Evolutionary conservation across 1,139 yeast genomes (phyloP).

Genomic region (Insectozyma bohioensis): DNA sequence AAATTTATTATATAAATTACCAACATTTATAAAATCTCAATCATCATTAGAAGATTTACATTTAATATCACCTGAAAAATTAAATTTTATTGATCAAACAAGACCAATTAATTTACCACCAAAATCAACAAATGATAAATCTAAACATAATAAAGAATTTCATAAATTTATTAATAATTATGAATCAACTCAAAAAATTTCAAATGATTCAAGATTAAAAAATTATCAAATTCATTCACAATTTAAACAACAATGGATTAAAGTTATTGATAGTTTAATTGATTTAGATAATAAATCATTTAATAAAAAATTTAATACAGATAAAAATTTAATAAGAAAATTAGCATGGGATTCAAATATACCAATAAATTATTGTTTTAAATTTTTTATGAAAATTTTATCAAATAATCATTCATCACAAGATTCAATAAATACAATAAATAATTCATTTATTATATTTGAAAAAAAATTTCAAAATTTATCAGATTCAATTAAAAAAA

Average conservation of each 20-base stretch:
- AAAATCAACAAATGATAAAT: conserved; percentile 32
- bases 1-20: conserved; percentile 36
- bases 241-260: conserved; percentile 31
- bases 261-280: conserved; percentile 17
- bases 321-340: conserved; percentile 33
- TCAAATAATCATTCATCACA: conserved; percentile 16
- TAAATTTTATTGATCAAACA: conserved; percentile 40
- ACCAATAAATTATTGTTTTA: conserved; percentile 27
- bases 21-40: conserved; percentile 40
- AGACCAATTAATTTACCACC: conserved; percentile 51
- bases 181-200: conserved; percentile 26
- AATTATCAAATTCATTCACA: conserved; percentile 18
- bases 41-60: conserved; percentile 43
- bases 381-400: conserved; percentile 30
- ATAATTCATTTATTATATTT: conserved; percentile 21
- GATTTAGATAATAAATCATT: conserved; percentile 22
- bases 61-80: conserved; percentile 43
- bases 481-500: conserved; percentile 28
- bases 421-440: conserved; percentile 18
- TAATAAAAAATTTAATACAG: conserved; percentile 25
- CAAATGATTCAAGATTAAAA: conserved; percentile 23
- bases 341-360: conserved; percentile 43
- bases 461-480: conserved; percentile 23
- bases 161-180: conserved; percentile 32
- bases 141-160: conserved; percentile 41